Percentiles rank a stretch among this genome's conserved stretches.
Conservation (phyloP, 2,329 filamentous ascomycete species). For the Botrytis tulipae region DNA sequence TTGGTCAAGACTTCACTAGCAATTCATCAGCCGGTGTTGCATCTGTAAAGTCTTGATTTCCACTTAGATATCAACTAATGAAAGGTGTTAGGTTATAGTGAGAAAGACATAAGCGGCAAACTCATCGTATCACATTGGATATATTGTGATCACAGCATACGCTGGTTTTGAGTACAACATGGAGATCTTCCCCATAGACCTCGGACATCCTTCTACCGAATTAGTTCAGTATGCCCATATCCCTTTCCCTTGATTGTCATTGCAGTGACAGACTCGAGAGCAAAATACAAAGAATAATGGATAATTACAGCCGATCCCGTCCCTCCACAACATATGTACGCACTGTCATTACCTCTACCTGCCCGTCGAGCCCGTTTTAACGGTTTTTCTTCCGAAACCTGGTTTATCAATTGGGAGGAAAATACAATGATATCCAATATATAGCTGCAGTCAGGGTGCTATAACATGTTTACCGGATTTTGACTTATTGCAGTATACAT, state of each 20-base stretch:
- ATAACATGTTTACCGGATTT: not conserved
- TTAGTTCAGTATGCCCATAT: not conserved
- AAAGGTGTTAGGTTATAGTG: not conserved
- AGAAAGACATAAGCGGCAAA: not conserved
- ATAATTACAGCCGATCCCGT: not conserved
- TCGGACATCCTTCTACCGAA: slow-evolving; percentile 9
- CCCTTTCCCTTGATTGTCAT: not conserved
- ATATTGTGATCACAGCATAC: not conserved
- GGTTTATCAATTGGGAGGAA: not conserved
- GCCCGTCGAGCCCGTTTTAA: not conserved
- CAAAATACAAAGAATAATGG: not conserved
- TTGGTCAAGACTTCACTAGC: not conserved
- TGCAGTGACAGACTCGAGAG: not conserved
- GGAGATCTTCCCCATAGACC: not conserved
- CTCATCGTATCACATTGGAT: not conserved
- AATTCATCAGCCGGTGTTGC: slow-evolving; percentile 6
- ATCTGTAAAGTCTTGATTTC: not conserved
- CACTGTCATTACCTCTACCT: not conserved
- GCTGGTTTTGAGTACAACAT: not conserved
- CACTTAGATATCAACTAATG: not conserved
- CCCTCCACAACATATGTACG: not conserved
- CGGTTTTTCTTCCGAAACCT: not conserved
- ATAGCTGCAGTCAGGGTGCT: not conserved
- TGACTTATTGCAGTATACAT: not conserved
- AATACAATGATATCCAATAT: not conserved